Evolutionary conservation across 805 yeast species (phyloP), one percentile per base, ranked within the genome.

Genomic region (Yamadazyma philogaea): DNA sequence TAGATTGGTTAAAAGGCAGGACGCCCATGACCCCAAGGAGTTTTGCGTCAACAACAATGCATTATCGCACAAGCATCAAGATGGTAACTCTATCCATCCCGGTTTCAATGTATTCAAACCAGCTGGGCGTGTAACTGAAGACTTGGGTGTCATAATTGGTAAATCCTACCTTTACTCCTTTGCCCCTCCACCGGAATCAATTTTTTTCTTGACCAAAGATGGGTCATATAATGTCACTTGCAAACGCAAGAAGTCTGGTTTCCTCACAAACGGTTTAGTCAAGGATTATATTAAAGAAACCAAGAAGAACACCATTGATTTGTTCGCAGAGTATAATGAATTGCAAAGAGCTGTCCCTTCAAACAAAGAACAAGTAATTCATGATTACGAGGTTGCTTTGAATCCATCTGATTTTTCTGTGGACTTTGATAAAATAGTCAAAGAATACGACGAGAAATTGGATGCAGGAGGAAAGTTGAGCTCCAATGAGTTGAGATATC

Each of bases 81-180:
- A 54, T 37, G 59, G 55, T n/a, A 57, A 57, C 39, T 43, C 33
- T 19, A 22, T 57, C 21, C 54, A 52, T 22, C 60, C 71, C 0
- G 74, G 75, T 0, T 70, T 70, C 47, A 71, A 70, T 44, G 64
- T 70, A 1, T 61, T 57, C 40, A 39, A 35, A n/a, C 53, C 63
- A 41, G 49, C 68, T 0, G 63, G 61, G 24, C 56, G 62, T 30
- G 56, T 67, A 2, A 51, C 63, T 4, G 57, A 52, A 41, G 54
- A 54, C 14, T 42, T 53, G 21, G 64, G 64, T 21, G 46, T 53
- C 2, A 35, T 65, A 4, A 61, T 61, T 27, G 59, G 60, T 45
- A 69, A 69, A 48, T 65, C 75, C 0, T 73, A 69, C 42, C 57
- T 74, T 5, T 68, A 68, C 51, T 56, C 71, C 1, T 64, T 59